phyloP scores from a whole-genome alignment of 2,329 filamentous ascomycete species.

The Nigrospora osmanthi region DNA sequence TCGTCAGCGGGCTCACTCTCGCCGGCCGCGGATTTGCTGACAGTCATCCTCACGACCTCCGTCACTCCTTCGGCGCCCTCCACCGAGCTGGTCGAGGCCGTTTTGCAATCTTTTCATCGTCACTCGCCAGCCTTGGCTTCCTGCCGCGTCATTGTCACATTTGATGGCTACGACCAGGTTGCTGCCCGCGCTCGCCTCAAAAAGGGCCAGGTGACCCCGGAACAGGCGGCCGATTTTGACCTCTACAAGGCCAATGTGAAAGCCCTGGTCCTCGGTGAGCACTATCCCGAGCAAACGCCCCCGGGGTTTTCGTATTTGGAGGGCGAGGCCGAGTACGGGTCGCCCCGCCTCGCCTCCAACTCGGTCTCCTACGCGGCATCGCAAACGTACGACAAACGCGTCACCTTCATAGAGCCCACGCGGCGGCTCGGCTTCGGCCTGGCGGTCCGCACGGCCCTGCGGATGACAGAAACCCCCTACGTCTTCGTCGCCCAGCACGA shows the following conservation, averaged over 20 bases:
- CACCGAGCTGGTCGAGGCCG: slow-evolving; percentile 39
- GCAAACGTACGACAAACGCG: slow-evolving; percentile 22
- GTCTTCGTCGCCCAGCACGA: slow-evolving; percentile 53
- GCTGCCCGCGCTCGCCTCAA: slow-evolving; percentile 36
- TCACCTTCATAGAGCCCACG: slow-evolving; percentile 41
- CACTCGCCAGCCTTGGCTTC: slow-evolving; percentile 31
- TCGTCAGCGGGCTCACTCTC: not conserved
- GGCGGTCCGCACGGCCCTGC: slow-evolving; percentile 42
- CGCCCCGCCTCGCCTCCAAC: slow-evolving; percentile 23
- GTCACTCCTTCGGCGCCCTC: slow-evolving; percentile 46
- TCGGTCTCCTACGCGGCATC: slow-evolving; percentile 26
- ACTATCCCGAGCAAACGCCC: slow-evolving; percentile 4
- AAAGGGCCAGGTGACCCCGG: slow-evolving; percentile 41
- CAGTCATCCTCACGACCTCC: slow-evolving; percentile 45
- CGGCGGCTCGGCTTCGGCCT: slow-evolving; percentile 44
- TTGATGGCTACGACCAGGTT: slow-evolving; percentile 44
- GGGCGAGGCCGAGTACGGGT: slow-evolving; percentile 41
- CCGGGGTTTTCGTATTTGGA: slow-evolving; percentile 6
- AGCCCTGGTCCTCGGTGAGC: slow-evolving; percentile 26
- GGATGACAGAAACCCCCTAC: slow-evolving; percentile 37
- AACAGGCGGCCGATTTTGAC: slow-evolving; percentile 31
- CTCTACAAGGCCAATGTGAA: slow-evolving; percentile 41
- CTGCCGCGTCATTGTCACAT: slow-evolving; percentile 40
- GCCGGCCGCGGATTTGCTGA: slow-evolving; percentile 17
- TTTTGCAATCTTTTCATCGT: slow-evolving; percentile 34